Percentiles rank a stretch among this genome's conserved stretches.
Conservation (phyloP, 306 rosid species). For the Cucumis hystrix region DNA sequence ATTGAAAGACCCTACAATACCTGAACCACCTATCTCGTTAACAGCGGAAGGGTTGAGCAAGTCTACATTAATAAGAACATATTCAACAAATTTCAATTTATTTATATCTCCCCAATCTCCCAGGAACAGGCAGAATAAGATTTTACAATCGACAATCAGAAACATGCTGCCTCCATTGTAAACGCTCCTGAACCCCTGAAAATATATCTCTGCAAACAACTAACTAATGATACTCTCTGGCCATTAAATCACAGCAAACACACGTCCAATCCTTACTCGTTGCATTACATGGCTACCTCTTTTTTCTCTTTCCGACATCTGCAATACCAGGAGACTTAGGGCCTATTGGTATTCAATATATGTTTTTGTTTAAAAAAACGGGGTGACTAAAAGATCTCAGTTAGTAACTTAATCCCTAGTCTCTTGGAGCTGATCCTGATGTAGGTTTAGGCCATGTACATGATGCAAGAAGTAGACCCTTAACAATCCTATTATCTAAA, state of each 20-base stretch:
- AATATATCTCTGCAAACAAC: too few relatives aligned
- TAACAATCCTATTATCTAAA: background rate
- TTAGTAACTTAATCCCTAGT: background rate
- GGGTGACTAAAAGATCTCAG: background rate
- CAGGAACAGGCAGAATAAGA: background rate
- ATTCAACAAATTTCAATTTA: background rate
- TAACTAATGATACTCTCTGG: background rate
- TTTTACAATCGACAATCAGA: background rate
- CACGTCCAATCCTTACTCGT: too few relatives aligned
- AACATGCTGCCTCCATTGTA: background rate
- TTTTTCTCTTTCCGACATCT: too few relatives aligned
- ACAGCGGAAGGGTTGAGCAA: constrained; percentile 5
- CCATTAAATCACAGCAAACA: background rate
- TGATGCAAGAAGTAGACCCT: background rate
- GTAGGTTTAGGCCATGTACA: background rate
- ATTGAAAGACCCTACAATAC: constrained; percentile 78
- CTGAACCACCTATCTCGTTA: constrained; percentile 27
- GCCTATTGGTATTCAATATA: too few relatives aligned
- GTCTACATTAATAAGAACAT: background rate
- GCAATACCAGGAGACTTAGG: too few relatives aligned
- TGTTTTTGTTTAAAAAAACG: background rate
- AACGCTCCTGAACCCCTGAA: background rate
- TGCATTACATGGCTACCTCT: too few relatives aligned
- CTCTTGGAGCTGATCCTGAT: background rate
- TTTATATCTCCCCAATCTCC: background rate